Conservation (phyloP, 805 yeast species). For the Hanseniaspora hatyaiensis region DNA sequence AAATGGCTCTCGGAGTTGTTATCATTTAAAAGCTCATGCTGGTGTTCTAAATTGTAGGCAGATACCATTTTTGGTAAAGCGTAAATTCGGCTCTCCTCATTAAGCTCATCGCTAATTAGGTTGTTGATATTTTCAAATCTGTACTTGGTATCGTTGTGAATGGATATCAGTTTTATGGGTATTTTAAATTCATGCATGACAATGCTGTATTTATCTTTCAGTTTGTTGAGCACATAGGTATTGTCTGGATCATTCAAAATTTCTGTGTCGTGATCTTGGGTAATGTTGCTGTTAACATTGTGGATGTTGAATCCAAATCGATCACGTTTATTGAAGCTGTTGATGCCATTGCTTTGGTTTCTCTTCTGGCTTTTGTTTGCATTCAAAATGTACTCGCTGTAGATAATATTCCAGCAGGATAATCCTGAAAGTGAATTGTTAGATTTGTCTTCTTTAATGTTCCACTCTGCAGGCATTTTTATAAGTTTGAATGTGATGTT, state of each 20-base stretch:
- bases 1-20: too few species aligned
- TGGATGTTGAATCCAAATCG: constrained; percentile 9
- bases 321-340: too few species aligned
- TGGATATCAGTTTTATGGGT: constrained; percentile 4
- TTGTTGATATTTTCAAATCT: constrained; percentile 10
- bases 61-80: constrained; percentile 4
- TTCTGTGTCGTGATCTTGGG: background rate
- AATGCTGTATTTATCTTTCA: constrained; percentile 7
- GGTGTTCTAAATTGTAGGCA: background rate
- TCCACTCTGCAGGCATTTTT: constrained; percentile 11
- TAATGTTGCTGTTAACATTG: background rate
- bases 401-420: constrained; percentile 6
- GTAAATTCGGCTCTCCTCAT: background rate
- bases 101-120: background rate
- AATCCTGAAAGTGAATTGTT: constrained; percentile 1
- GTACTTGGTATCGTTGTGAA: constrained; percentile 9
- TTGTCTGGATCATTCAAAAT: constrained; percentile 1
- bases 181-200: constrained; percentile 9
- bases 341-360: background rate
- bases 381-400: constrained; percentile 4
- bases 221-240: background rate
- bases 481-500: constrained; percentile 10
- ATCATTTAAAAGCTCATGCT: background rate
- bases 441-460: background rate
- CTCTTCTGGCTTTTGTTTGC: background rate